Evolutionary conservation across 441 rosid species (phyloP).

Genomic region (Euphorbia schlechtendalii): DNA sequence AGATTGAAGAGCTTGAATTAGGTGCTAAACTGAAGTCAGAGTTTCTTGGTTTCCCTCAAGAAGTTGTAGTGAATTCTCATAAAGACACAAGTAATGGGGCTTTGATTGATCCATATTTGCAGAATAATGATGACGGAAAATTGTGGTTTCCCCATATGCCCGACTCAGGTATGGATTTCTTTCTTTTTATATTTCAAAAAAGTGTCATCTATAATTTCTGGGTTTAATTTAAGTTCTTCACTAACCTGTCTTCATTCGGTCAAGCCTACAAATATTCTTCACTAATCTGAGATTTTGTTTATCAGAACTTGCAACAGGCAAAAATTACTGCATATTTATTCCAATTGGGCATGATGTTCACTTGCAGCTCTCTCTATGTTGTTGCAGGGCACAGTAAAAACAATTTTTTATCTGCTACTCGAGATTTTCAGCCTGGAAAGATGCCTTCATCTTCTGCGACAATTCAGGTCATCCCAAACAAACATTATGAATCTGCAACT

Average conservation of each 20-base stretch:
- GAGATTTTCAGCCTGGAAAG: conserved; percentile 33
- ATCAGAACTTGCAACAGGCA: too few species aligned
- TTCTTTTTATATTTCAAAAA: neutral
- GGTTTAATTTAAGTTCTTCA: conserved; percentile 12
- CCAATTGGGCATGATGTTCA: conserved; percentile 24
- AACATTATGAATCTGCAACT: conserved; percentile 33
- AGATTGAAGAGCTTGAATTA: conserved; percentile 32
- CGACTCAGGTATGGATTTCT: conserved; percentile 45
- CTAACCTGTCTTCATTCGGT: conserved; percentile 4
- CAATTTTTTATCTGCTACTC: conserved; percentile 33
- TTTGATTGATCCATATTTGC: conserved; percentile 24
- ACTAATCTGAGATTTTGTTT: neutral
- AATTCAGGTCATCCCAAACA: conserved; percentile 32
- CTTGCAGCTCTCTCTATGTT: conserved; percentile 17
- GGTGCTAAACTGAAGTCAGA: conserved; percentile 31
- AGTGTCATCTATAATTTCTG: conserved; percentile 1
- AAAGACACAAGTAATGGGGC: conserved; percentile 33
- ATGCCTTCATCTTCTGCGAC: conserved; percentile 37
- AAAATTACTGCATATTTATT: conserved; percentile 10
- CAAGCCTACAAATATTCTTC: too few species aligned
- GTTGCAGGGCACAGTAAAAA: conserved; percentile 45
- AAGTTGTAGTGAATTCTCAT: conserved; percentile 32
- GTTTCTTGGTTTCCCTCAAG: conserved; percentile 37
- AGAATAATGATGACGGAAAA: conserved; percentile 34
- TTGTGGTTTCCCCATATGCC: conserved; percentile 38